These are phyloP conservation scores for Carex parvula DNA, from an alignment of 176 grass and related monocot species.

Conservation along the genomic window DNA sequence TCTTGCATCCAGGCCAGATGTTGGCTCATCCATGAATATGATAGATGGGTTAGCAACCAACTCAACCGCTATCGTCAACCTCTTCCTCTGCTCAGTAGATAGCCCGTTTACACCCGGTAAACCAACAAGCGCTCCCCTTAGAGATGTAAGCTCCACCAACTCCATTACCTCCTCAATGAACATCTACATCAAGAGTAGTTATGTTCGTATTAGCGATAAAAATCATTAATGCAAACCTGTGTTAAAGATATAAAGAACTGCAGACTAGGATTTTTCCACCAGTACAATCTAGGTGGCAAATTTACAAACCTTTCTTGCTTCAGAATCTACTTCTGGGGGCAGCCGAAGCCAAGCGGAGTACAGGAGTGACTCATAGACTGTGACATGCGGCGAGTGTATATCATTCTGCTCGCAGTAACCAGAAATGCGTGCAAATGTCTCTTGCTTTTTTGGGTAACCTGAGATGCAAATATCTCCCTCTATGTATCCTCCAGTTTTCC, in stretches of 20 bases:
- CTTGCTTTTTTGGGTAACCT: constrained; percentile 93
- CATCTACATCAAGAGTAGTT: constrained; percentile 42
- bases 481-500: constrained; percentile 88
- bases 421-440: constrained; percentile 84
- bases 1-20: constrained; percentile 83
- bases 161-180: constrained; percentile 94
- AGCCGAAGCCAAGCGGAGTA: constrained; percentile 97
- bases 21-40: constrained; percentile 97
- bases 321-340: constrained; percentile 53
- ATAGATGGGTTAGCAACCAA: constrained; percentile 91
- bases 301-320: constrained; percentile 58
- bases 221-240: neutral
- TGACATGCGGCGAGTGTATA: constrained; percentile 94
- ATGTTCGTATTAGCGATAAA: neutral
- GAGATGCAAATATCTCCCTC: constrained; percentile 82
- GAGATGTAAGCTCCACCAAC: constrained; percentile 64
- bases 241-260: neutral
- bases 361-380: constrained; percentile 83
- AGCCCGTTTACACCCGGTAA: constrained; percentile 89
- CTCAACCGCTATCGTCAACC: constrained; percentile 88
- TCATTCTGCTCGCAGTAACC: constrained; percentile 97
- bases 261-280: neutral
- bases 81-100: constrained; percentile 87
- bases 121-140: constrained; percentile 76
- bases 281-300: neutral